These are phyloP conservation scores for Solanum paucissectum DNA, from an alignment of 257 asterid species.

Conservation along the genomic window DNA sequence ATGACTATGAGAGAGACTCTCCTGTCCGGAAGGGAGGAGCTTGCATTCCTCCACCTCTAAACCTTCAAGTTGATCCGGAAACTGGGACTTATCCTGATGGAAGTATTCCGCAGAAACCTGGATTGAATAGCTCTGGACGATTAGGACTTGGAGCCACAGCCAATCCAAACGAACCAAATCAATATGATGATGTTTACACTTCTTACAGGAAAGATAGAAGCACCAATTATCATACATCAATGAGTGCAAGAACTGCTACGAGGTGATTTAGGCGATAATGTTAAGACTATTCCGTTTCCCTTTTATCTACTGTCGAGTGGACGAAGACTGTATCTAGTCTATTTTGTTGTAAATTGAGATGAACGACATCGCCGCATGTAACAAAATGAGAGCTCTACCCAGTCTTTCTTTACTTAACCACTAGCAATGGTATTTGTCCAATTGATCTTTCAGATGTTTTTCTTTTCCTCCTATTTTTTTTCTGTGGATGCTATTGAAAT, in stretches of 20 bases:
- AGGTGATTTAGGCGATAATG: neutral
- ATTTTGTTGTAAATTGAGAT: neutral
- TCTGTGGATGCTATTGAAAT: neutral
- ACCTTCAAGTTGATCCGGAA: slow-evolving; percentile 56
- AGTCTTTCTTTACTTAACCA: neutral
- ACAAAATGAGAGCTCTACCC: neutral
- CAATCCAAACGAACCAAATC: slow-evolving; percentile 69
- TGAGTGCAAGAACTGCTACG: slow-evolving; percentile 74
- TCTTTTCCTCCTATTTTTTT: neutral
- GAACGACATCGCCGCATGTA: neutral
- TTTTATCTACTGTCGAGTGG: neutral
- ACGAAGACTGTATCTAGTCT: neutral
- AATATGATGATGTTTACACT: slow-evolving; percentile 86
- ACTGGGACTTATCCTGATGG: slow-evolving; percentile 56
- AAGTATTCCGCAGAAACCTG: slow-evolving; percentile 55
- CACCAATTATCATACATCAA: slow-evolving; percentile 66
- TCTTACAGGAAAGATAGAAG: slow-evolving; percentile 93
- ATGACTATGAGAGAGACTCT: slow-evolving; percentile 57
- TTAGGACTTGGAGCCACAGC: slow-evolving; percentile 82
- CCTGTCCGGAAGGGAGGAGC: slow-evolving; percentile 83
- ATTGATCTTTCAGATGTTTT: neutral
- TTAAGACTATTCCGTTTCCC: neutral
- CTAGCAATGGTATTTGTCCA: neutral
- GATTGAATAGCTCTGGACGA: slow-evolving; percentile 55
- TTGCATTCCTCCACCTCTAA: slow-evolving; percentile 82